Evolutionary conservation across 1,284 basidiomycete genomes (phyloP), one percentile per base, ranked within the genome.

Genomic region (Cryptococcus amylolentus): DNA sequence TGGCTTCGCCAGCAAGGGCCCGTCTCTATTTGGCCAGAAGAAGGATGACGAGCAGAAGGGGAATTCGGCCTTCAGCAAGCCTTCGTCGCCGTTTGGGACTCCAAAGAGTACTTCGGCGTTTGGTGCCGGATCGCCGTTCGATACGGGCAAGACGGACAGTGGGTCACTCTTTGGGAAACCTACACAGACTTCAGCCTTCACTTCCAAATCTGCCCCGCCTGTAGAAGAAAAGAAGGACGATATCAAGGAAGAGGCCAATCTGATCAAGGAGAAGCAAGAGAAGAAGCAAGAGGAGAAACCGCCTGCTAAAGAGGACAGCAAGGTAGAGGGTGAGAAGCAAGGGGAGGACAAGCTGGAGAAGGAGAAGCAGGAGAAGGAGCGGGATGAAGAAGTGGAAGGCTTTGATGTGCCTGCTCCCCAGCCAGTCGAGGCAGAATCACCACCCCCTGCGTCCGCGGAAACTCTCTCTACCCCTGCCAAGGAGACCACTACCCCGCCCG

Each of bases 1-100:
- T 16, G 66, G 67, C 2, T 70, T 71, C 23, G 55, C 60, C 2
- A 39, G 26, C 20, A 44, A 40, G 7, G 50, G 58, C 18, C 43
- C 44, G 6, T 59, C 60, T 8, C 52, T 65, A 12, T 67, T 65
- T 49, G 65, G 59, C 5, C 49, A 46, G 14, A 39, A 43, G 37
- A 20, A 18, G 39, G 49, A n/a, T 23, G 45, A 43, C 12, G 45
- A 50, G 47, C 54, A 49, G 4, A 49, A 8, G 46, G 20, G 35
- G 40, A n/a, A 16, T 31, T 50, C 41, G 41, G 12, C 41, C 9
- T 42, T 42, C 16, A 14, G 41, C 8, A 42, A 42, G 16, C 8
- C 41, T 13, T 9, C 41, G n/a, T 42, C 41, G 20, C 7, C 41
- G 18, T 39, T 50, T 26, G 49, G 49, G 23, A 50, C 31, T 35